These are phyloP conservation scores for Sphagnurus paluster DNA, from an alignment of 1,284 basidiomycete species.

Conservation along the genomic window DNA sequence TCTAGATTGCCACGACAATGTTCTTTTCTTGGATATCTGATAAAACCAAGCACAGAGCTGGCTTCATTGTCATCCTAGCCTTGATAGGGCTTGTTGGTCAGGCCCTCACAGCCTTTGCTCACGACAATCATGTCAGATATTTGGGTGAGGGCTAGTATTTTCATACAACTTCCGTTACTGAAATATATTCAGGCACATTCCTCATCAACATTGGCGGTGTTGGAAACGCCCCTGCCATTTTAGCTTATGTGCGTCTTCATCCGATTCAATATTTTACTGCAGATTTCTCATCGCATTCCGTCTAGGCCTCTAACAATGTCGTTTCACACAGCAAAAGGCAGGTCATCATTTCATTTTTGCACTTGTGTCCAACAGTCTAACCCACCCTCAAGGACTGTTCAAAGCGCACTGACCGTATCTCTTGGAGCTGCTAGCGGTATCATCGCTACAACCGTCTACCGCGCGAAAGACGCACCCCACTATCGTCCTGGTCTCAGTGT, in stretches of 20 bases:
- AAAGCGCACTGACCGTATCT: slow-evolving; percentile 39
- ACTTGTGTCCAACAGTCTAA: background rate
- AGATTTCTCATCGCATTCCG: slow-evolving; percentile 4
- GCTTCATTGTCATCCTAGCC: slow-evolving; percentile 37
- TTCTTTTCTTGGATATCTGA: slow-evolving; percentile 43
- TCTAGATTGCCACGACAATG: slow-evolving; percentile 35
- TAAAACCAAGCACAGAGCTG: slow-evolving; percentile 37
- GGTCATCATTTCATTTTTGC: too few relatives aligned
- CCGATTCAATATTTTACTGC: background rate
- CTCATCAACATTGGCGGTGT: slow-evolving; percentile 42
- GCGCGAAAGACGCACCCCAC: slow-evolving; percentile 38
- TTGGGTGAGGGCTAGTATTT: slow-evolving; percentile 31
- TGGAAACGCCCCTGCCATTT: slow-evolving; percentile 39
- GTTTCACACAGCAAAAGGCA: slow-evolving; percentile 44
- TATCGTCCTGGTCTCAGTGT: slow-evolving; percentile 43
- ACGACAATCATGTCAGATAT: slow-evolving; percentile 36
- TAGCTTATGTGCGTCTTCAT: slow-evolving; percentile 36
- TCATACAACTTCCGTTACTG: background rate
- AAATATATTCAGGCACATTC: slow-evolving; percentile 35
- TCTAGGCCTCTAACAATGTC: slow-evolving; percentile 47
- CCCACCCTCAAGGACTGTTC: slow-evolving; percentile 32
- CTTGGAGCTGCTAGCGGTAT: slow-evolving; percentile 43
- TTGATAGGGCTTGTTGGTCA: slow-evolving; percentile 37
- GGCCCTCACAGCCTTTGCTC: slow-evolving; percentile 36
- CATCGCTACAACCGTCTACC: slow-evolving; percentile 39